Base-by-base conservation (phyloP, 495 filamentous ascomycete species). In the Viridothelium virens region DNA sequence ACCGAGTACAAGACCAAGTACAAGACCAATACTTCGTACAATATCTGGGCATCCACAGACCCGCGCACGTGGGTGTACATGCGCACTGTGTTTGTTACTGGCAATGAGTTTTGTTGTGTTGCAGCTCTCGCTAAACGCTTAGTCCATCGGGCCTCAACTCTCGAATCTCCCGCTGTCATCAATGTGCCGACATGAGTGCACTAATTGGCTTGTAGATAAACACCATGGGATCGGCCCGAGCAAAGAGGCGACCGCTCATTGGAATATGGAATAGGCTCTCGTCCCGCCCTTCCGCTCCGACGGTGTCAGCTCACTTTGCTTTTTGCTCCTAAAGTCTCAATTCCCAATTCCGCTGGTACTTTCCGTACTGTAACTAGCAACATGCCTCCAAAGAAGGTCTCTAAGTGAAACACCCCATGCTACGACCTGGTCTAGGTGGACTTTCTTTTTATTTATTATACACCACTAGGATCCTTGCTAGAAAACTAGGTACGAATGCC, bases 231-330 rank as follows among this genome's bases (percentile, higher is more conserved):
- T 18, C 53, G 53, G 53, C 11, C 53, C 53, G 53, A 33, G 48
- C 31, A 59, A 36, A 59, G 7, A 59, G 11, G 18, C 53, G 41
- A 44, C 41, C 41, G 41, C 31, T 31, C 25, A 25, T 25, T 25
- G 25, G 25, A 25, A 25, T n/a, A 10, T 14, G 7, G 14, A 11
- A 11, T 36, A 36, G 53, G 7, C 53, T 59, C 53, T 59, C 53
- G 53, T 59, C 53, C 53, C 53, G 53, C 53, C 53, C 11, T 59
- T 36, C 53, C 53, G 53, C 53, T 59, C 53, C 25, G 53, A 59
- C 31, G 53, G 25, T 59, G 53, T 59, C 53, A 59, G 53, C n/a
- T 59, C 18, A 25, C n/a, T 53, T 53, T 14, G 12, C n/a, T 53
- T 53, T 53, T 25, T 25, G n/a, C 48, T 16, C 48, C 48, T 18